These are phyloP conservation scores for Trifolium pratense DNA, from an alignment of 306 rosid genomes.

Conservation along the genomic window DNA sequence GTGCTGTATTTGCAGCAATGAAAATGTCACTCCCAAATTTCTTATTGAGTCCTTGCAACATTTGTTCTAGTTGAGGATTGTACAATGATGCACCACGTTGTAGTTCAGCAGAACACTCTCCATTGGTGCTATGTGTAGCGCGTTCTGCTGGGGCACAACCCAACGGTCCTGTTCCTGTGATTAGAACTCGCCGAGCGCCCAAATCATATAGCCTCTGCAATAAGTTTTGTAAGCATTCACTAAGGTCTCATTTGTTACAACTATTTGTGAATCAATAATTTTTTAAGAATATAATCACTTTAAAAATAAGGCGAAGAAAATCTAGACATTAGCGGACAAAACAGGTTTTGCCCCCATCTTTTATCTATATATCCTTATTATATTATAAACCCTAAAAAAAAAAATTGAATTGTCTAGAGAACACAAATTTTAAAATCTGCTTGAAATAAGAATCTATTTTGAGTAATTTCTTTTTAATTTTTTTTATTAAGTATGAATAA, in stretches of 20 bases:
- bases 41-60: constrained; percentile 56
- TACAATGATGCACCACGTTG: constrained; percentile 62
- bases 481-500: too few species aligned
- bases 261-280: too few species aligned
- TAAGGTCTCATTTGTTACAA: neutral
- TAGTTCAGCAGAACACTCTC: constrained; percentile 60
- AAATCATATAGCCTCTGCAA: constrained; percentile 57
- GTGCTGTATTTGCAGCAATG: constrained; percentile 57
- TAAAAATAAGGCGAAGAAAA: too few species aligned
- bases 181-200: constrained; percentile 68
- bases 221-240: neutral
- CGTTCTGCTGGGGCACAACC: constrained; percentile 80
- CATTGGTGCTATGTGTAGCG: constrained; percentile 54
- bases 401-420: too few species aligned
- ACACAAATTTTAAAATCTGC: too few species aligned
- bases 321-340: too few species aligned
- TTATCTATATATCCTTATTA: too few species aligned
- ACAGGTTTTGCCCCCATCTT: too few species aligned
- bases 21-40: constrained; percentile 52
- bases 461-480: too few species aligned
- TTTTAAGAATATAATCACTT: too few species aligned
- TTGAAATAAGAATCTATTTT: too few species aligned
- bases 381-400: too few species aligned
- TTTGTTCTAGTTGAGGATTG: constrained; percentile 59
- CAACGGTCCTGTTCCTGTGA: constrained; percentile 73